These are phyloP conservation scores for Dalbergia oliveri DNA, from an alignment of 306 rosid species.

Conservation along the genomic window DNA sequence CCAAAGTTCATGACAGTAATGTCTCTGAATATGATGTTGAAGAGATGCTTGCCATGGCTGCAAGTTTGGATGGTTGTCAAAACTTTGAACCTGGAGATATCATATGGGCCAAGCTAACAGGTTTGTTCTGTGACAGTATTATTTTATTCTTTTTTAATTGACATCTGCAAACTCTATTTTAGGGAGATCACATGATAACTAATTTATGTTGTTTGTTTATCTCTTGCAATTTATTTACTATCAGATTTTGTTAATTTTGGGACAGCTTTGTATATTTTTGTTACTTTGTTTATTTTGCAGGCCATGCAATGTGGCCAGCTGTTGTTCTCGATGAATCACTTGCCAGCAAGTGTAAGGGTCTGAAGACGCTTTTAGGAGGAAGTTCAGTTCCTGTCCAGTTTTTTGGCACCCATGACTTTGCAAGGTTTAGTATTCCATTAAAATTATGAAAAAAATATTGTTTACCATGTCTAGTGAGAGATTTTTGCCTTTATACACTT, in stretches of 20 bases:
- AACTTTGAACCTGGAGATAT: constrained; percentile 93
- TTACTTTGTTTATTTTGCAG: constrained; percentile 57
- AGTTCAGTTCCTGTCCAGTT: constrained; percentile 91
- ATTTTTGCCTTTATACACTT: constrained; percentile 4
- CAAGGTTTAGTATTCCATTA: constrained; percentile 70
- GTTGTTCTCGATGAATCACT: constrained; percentile 91
- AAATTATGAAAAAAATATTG: constrained; percentile 32
- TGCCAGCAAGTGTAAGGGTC: constrained; percentile 83
- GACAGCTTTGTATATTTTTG: constrained; percentile 20
- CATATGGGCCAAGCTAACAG: constrained; percentile 98
- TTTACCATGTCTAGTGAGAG: constrained; percentile 20
- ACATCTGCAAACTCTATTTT: not conserved
- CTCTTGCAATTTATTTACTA: constrained; percentile 34
- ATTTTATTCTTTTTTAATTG: not conserved
- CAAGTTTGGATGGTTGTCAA: constrained; percentile 87
- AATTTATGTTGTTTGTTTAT: constrained; percentile 27
- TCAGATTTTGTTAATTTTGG: constrained; percentile 40
- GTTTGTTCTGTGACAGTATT: constrained; percentile 53
- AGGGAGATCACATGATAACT: not conserved
- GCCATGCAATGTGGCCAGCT: constrained; percentile 99
- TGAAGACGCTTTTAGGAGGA: constrained; percentile 72
- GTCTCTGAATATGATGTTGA: constrained; percentile 75
- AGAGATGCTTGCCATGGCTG: constrained; percentile 96
- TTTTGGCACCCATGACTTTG: constrained; percentile 98
- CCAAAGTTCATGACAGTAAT: constrained; percentile 63